Evolutionary conservation across 345 rosid genomes (phyloP), one percentile per base, ranked within the genome.

Genomic region (Dipteronia dyeriana): DNA sequence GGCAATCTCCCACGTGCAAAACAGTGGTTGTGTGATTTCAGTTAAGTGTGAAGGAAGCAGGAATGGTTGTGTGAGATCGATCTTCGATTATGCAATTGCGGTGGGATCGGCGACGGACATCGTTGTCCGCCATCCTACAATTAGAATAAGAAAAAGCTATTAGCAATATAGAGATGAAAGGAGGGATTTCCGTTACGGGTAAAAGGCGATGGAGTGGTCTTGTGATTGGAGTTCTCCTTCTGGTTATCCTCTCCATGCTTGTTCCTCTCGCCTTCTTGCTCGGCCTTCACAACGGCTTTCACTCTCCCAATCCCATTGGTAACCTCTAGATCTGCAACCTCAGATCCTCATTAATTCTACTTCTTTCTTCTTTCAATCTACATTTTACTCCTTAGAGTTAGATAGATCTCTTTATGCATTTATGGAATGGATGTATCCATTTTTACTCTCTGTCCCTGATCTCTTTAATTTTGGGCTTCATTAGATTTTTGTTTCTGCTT

Each of bases 181-280:
- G 9, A 54, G 19, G 19, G 22, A 19, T 45, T 25, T 74, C 63
- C 14, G 25, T 59, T 82, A 19, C 79, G 16, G 94, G 87, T 54
- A 95, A 95, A 76, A 82, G 95, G 75, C 88, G 98, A 76, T 92
- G 97, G 97, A 86, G 88, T 80, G 80, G 86, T 68, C 85, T 92
- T 65, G 97, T 85, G 19, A 76, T 88, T 54, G 96, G 94, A 23
- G 97, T 93, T 3, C 90, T 92, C 68, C 88, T 90, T 70, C 99
- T 95, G 51, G 95, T 95, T 43, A 53, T 95, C 54, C 93, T 95
- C 65, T 95, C 99, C 26, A 93, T 94, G 98, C 91, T 95, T 67
- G 97, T 93, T 79, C 99, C 97, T 74, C 96, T 95, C 41, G 96
- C 90, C 63, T 92, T 95, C 79, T 84, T 95, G 75, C 94, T 92